Base-by-base conservation (phyloP, 805 yeast species). In the Candida chauliodis region DNA sequence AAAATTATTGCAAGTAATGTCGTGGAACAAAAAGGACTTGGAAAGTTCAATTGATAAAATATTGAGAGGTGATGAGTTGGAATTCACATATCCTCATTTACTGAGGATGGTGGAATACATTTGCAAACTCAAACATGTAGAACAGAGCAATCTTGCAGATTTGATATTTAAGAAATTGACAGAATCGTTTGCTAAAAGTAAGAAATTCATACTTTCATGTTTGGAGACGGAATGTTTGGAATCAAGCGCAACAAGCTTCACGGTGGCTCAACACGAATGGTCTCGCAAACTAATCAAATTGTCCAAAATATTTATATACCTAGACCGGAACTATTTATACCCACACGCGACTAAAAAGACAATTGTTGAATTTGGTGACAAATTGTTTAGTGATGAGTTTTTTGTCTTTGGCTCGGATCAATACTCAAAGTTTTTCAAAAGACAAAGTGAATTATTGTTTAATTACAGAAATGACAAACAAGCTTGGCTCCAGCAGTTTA, bases 301-400 rank as follows among this genome's bases (percentile, higher is more conserved):
- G 30, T 45, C 53, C 30, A 60, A 58, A 43, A 37, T 66, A 16
- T 67, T 63, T 35, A 40, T 66, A 4, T 65, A 61, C 36, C 43
- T 66, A 34, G 73, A 67, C 48, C 44, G 63, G 26, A 48, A 55
- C 14, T 67, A 67, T 37, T 51, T 66, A 10, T 45, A 53, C 26
- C 60, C 48, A 23, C 70, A 64, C 37, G 59, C 63, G 3, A 41
- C 44, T n/a, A 56, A 55, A 34, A 40, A 43, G 18, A 49, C 53
- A 34, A 60, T 66, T 7, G 23, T 48, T 23, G 51, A 55, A 34
- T 44, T 41, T 30, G 69, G 69, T 1, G 28, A 49, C 8, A 40
- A 33, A 9, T 41, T 53, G n/a, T 8, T 26, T 6, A 15, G 25
- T 8, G 36, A 30, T 13, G n/a, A 23, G 17, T n/a, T 30, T 13